Evolutionary conservation across 768 basidiomycete species (phyloP), one percentile per base, ranked within the genome.

Genomic region (Termitomyces sp.): DNA sequence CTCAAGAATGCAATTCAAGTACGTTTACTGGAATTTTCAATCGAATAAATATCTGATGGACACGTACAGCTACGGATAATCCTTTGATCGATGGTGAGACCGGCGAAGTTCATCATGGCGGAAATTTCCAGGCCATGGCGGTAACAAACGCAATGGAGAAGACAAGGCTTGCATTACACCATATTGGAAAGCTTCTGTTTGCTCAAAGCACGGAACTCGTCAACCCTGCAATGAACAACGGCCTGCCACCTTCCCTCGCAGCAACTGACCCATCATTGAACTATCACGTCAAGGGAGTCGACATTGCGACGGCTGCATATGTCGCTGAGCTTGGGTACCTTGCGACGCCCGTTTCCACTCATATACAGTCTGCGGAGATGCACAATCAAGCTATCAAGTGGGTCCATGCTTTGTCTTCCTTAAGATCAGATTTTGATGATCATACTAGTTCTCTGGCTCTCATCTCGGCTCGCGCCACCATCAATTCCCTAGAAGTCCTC

Each of bases 91-190:
- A 91, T 65, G 81, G 82, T 20, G 79, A 86, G 54, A 83, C 82
- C 30, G 82, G 82, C 3, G 68, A 75, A 38, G 77, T 88, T 14
- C 86, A 91, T 66, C 85, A 90, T 61, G 90, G 88, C 28, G 93
- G 92, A 14, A 94, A 94, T 69, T 94, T 95, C 79, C 92, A 90
- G 69, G 88, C 88, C 0, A 89, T 89, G 84, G 79, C 86, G 13
- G 80, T 91, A 45, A 86, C 86, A 13, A 82, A 72, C 57, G 86
- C 90, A 11, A 93, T 94, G 90, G 92, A 94, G 69, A 92, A 93
- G 68, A 88, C 88, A 0, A 87, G 92, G 9, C 79, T 90, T 46
- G 77, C 83, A 13, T 70, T 90, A 46, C 78, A 85, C 43, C 87
- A 88, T 59, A 79, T 90, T 47, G 88, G 88, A 54, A 86, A 86